A percentile compares a stretch with the other conserved stretches of the same genome.
These are phyloP conservation scores for Fusarium pilosicola DNA, from an alignment of 2,329 filamentous ascomycete species.

Conservation along the genomic window DNA sequence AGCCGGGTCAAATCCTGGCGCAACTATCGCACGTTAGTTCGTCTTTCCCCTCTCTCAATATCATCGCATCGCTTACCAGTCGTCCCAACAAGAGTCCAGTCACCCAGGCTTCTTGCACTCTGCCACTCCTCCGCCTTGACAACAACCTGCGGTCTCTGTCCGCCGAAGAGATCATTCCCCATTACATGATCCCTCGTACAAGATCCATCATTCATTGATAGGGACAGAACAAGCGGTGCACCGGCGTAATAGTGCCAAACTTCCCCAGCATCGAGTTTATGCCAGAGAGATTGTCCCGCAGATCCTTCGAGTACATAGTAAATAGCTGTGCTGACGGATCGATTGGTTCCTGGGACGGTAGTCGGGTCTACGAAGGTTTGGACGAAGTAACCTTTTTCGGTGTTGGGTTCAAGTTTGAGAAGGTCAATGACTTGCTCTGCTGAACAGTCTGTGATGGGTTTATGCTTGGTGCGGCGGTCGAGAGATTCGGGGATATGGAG, in stretches of 20 bases:
- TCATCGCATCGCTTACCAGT: neutral
- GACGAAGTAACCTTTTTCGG: constrained; percentile 60
- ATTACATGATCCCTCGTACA: constrained; percentile 18
- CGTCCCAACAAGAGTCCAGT: constrained; percentile 30
- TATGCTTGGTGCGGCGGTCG: neutral
- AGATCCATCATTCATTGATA: constrained; percentile 56
- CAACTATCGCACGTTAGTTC: constrained; percentile 6
- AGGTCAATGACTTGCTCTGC: constrained; percentile 56
- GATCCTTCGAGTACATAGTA: constrained; percentile 62
- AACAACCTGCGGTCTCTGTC: constrained; percentile 23
- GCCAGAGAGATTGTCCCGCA: constrained; percentile 58
- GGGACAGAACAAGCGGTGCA: constrained; percentile 57
- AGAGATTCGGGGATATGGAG: constrained; percentile 3
- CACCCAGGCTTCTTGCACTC: constrained; percentile 8
- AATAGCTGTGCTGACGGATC: constrained; percentile 60
- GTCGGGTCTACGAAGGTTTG: constrained; percentile 58
- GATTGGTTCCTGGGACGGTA: constrained; percentile 40
- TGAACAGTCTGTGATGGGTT: constrained; percentile 16
- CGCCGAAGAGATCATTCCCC: constrained; percentile 4
- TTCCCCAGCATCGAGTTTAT: constrained; percentile 59
- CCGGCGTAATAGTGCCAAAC: constrained; percentile 66
- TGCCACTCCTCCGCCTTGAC: constrained; percentile 19
- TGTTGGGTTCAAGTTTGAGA: constrained; percentile 55
- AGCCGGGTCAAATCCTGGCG: constrained; percentile 13
- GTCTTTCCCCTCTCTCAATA: fast-evolving